Evolutionary conservation across 2,329 filamentous ascomycete genomes (phyloP).

Genomic region (Sarocladiaceae sp.): DNA sequence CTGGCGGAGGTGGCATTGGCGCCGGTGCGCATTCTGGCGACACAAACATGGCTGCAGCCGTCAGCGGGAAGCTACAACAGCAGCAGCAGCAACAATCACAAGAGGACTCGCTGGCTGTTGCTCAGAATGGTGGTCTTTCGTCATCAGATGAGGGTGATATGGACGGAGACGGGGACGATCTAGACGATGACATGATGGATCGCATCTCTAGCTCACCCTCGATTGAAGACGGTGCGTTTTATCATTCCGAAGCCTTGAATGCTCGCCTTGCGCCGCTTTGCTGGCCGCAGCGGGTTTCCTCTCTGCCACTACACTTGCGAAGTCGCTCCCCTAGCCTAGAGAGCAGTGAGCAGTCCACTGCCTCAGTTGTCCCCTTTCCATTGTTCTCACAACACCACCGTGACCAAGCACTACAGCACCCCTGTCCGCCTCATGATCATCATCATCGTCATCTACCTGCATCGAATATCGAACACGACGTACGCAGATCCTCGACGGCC

Average conservation of each 20-base stretch:
- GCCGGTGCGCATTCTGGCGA: conserved; percentile 12
- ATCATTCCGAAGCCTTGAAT: conserved; percentile 20
- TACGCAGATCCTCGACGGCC: conserved; percentile 12
- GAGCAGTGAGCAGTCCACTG: neutral
- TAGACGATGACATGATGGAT: conserved; percentile 95
- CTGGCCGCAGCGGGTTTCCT: conserved; percentile 42
- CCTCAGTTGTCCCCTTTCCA: neutral
- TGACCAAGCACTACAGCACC: neutral
- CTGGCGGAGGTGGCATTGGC: conserved; percentile 12
- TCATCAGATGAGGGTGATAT: conserved; percentile 58
- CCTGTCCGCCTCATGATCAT: conserved; percentile 5
- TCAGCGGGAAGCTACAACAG: conserved; percentile 29
- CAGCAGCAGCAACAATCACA: conserved; percentile 37
- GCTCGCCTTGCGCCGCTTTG: conserved; percentile 17
- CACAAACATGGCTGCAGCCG: conserved; percentile 17
- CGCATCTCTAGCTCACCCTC: conserved; percentile 98
- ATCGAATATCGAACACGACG: neutral
- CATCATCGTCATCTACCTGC: neutral
- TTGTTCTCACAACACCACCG: conserved; percentile 1
- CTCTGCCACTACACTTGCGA: conserved; percentile 29
- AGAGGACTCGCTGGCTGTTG: conserved; percentile 55
- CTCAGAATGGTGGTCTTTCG: conserved; percentile 54
- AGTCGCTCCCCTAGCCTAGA: conserved; percentile 29
- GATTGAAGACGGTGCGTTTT: conserved; percentile 95
- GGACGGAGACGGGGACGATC: conserved; percentile 66